Evolutionary conservation across 495 filamentous ascomycete species (phyloP).

Genomic region (Entonaema liquescens): DNA sequence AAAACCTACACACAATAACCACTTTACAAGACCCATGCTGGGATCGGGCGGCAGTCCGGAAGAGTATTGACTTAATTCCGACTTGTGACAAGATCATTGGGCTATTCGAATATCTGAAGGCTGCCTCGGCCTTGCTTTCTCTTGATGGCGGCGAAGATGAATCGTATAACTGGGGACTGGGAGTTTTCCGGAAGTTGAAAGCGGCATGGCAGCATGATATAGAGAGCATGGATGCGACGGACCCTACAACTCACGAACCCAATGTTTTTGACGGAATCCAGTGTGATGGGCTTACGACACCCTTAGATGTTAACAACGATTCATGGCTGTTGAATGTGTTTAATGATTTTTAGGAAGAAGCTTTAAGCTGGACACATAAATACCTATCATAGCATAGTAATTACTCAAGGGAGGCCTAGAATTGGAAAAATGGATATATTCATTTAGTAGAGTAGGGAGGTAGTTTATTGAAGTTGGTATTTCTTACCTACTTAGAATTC

Average conservation of each 20-base stretch:
- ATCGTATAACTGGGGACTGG: constrained; percentile 15
- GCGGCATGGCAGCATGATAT: constrained; percentile 3
- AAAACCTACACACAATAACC: neutral
- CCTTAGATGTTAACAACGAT: neutral
- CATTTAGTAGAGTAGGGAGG: too few relatives aligned
- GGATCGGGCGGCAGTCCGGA: neutral
- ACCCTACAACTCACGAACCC: neutral
- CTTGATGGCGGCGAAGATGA: constrained; percentile 25
- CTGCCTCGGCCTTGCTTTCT: constrained; percentile 10
- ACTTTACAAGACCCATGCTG: neutral
- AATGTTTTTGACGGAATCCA: neutral
- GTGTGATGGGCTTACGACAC: neutral
- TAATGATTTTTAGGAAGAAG: neutral
- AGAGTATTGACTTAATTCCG: neutral
- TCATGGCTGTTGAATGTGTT: neutral
- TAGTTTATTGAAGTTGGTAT: too few relatives aligned
- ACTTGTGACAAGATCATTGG: neutral
- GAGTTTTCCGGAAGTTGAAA: constrained; percentile 24
- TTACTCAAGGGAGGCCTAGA: too few relatives aligned
- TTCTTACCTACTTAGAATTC: too few relatives aligned
- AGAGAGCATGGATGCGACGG: neutral
- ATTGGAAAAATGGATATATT: too few relatives aligned
- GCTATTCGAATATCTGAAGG: constrained; percentile 3
- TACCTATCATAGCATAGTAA: too few relatives aligned
- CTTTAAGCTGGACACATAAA: neutral